These are phyloP conservation scores for Kodamaea sagamina DNA, from an alignment of 805 yeast genomes.

Conservation along the genomic window DNA sequence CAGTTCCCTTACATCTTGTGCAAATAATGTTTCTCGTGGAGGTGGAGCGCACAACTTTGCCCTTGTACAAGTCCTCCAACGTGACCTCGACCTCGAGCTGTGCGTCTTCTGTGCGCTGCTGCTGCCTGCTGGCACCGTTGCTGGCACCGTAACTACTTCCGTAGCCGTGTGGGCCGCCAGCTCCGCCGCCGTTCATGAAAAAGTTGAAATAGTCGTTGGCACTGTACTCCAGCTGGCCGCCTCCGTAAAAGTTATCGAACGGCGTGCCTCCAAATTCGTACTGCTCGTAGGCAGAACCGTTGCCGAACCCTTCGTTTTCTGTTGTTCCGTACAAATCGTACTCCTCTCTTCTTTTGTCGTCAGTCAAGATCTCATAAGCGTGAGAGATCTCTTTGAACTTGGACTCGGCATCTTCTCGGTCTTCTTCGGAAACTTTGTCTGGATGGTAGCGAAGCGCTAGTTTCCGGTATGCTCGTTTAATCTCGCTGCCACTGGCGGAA, in stretches of 20 bases:
- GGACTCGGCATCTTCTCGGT: conserved; percentile 68
- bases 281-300: conserved; percentile 17
- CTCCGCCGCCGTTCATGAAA: conserved; percentile 44
- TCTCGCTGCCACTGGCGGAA: conserved; percentile 68
- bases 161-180: conserved; percentile 15
- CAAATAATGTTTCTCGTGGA: conserved; percentile 75
- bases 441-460: conserved; percentile 86
- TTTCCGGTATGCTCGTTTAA: conserved; percentile 81
- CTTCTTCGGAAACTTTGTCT: conserved; percentile 73
- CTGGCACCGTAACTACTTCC: conserved; percentile 18
- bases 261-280: conserved; percentile 32
- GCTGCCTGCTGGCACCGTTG: conserved; percentile 10
- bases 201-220: conserved; percentile 81
- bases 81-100: conserved; percentile 62
- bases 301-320: conserved; percentile 21
- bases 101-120: conserved; percentile 63
- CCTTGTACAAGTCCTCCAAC: conserved; percentile 74
- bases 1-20: conserved; percentile 70
- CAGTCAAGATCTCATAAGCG: conserved; percentile 82
- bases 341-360: conserved; percentile 59
- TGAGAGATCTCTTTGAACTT: conserved; percentile 80
- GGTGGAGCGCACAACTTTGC: conserved; percentile 74
- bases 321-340: conserved; percentile 60
- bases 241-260: conserved; percentile 32
- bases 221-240: conserved; percentile 42